Conservation (phyloP, 2,329 filamentous ascomycete genomes). For the Ophiognomonia clavigignenti-juglandacearum region DNA sequence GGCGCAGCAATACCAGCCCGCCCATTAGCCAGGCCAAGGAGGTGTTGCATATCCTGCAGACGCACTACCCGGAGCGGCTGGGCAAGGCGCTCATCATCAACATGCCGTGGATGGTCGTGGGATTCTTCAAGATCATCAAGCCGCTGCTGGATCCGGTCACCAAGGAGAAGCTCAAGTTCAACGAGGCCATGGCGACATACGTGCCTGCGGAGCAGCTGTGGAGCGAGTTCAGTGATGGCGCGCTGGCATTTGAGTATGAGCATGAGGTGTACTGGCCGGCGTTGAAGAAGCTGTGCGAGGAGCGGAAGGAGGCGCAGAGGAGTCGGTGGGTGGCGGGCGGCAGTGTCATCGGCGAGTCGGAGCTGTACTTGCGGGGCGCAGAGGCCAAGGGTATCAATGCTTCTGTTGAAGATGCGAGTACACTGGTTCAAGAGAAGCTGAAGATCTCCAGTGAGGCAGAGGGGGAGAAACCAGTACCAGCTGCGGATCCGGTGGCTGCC, state of each 20-base stretch:
- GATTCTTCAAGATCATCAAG: slow-evolving; percentile 94
- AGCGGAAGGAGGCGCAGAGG: slow-evolving; percentile 57
- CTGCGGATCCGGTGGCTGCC: background rate
- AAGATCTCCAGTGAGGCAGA: background rate
- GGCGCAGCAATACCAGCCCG: slow-evolving; percentile 67
- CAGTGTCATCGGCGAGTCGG: slow-evolving; percentile 77
- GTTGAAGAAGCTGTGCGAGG: slow-evolving; percentile 64
- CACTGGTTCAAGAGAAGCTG: slow-evolving; percentile 10
- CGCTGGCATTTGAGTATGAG: slow-evolving; percentile 87
- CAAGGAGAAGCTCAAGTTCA: slow-evolving; percentile 93
- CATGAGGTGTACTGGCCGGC: slow-evolving; percentile 87
- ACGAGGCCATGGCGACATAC: slow-evolving; percentile 80
- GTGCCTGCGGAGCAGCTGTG: slow-evolving; percentile 80
- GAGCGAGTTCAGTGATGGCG: slow-evolving; percentile 63
- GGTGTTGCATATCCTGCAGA: slow-evolving; percentile 87
- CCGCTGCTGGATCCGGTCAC: slow-evolving; percentile 96
- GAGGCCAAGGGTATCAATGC: slow-evolving; percentile 4
- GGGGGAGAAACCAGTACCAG: background rate
- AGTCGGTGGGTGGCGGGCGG: slow-evolving; percentile 77
- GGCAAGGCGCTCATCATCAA: slow-evolving; percentile 78
- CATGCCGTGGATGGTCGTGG: slow-evolving; percentile 88
- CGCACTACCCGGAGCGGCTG: slow-evolving; percentile 89
- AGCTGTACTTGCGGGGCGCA: slow-evolving; percentile 74
- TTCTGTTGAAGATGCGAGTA: slow-evolving; percentile 7
- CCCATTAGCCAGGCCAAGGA: slow-evolving; percentile 72